Evolutionary conservation across 371 early-diverging fungal species (phyloP).

Genomic region (Paraphysoderma sedebokerense): DNA sequence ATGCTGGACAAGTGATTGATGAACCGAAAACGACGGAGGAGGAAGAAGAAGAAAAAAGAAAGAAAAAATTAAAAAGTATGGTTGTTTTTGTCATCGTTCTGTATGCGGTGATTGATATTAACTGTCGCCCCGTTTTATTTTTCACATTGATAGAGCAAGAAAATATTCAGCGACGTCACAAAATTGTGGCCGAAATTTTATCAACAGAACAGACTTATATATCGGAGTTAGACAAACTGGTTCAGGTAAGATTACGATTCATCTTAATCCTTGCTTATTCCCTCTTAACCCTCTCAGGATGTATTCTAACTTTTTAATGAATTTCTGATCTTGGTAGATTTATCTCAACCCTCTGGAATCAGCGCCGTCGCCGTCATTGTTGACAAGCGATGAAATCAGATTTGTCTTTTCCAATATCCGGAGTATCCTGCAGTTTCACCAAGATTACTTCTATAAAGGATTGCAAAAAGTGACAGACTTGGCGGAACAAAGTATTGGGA

Average conservation of each 20-base stretch:
- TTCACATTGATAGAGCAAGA: conserved; percentile 7
- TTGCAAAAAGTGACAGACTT: background rate
- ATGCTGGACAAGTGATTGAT: conserved; percentile 7
- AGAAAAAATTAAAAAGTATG: background rate
- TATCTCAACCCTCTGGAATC: conserved; percentile 10
- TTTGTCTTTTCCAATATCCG: conserved; percentile 49
- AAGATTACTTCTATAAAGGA: conserved; percentile 24
- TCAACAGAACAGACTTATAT: conserved; percentile 65
- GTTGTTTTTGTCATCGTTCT: background rate
- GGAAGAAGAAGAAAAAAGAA: conserved; percentile 1
- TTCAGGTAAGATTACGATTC: conserved; percentile 16
- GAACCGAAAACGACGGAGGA: conserved; percentile 5
- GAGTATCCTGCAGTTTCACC: conserved; percentile 45
- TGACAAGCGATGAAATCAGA: conserved; percentile 24
- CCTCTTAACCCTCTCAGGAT: no score
- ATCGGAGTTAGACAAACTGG: conserved; percentile 35
- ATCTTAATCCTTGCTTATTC: background rate
- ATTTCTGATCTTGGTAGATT: conserved; percentile 8
- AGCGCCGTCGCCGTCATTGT: conserved; percentile 7
- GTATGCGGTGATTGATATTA: conserved; percentile 4
- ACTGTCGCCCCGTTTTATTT: conserved; percentile 8
- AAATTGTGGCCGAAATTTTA: conserved; percentile 47
- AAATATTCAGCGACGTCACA: conserved; percentile 19
- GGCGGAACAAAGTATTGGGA: conserved; percentile 11
- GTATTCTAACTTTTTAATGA: conserved; percentile 28